phyloP scores from a whole-genome alignment of 805 yeast species.

The Yarrowia sp. region DNA sequence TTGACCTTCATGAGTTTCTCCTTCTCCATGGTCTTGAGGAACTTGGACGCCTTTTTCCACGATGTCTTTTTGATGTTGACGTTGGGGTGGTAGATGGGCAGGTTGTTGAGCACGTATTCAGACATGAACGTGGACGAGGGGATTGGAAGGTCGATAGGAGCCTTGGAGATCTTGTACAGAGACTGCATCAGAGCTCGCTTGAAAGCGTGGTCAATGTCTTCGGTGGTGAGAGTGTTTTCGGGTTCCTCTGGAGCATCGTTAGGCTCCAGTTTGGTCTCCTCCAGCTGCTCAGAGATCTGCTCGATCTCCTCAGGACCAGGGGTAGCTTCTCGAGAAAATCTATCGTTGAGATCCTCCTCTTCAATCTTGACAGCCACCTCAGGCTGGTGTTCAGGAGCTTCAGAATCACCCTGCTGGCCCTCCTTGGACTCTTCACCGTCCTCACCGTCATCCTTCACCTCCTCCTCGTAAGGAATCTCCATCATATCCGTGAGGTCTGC shows the following conservation, averaged over 20 bases:
- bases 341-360: conserved; percentile 3
- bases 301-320: conserved; percentile 15
- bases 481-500: conserved; percentile 46
- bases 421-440: neutral
- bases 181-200: conserved; percentile 74
- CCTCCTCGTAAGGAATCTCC: conserved; percentile 40
- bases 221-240: conserved; percentile 39
- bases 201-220: conserved; percentile 73
- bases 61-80: conserved; percentile 71
- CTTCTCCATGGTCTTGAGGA: conserved; percentile 85
- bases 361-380: neutral
- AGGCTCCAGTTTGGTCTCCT: neutral
- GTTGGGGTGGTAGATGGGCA: conserved; percentile 60
- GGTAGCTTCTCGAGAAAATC: conserved; percentile 17
- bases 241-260: conserved; percentile 8
- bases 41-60: conserved; percentile 89
- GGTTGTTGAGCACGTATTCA: conserved; percentile 67
- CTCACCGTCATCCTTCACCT: no score
- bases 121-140: conserved; percentile 79
- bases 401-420: neutral
- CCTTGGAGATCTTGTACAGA: conserved; percentile 54
- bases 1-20: conserved; percentile 69
- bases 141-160: conserved; percentile 66
- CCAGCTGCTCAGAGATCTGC: neutral
- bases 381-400: neutral